phyloP scores from a whole-genome alignment of 1,284 basidiomycete genomes.

The Lignosus rhinocerotis region DNA sequence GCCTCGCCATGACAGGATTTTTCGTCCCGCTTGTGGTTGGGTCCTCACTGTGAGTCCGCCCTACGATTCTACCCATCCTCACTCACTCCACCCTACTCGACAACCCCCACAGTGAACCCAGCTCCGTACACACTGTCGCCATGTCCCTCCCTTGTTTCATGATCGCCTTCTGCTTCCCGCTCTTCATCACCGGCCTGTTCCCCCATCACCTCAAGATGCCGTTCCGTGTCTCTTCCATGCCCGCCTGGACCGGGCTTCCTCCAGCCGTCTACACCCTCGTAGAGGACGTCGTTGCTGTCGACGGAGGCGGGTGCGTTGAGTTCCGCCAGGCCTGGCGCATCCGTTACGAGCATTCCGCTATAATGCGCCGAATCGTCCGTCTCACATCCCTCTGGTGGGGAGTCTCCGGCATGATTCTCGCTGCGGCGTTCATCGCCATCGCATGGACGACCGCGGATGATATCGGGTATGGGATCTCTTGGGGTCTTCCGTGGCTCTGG shows the following conservation, averaged over 20 bases:
- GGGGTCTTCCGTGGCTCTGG: slow-evolving; percentile 36
- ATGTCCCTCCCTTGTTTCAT: slow-evolving; percentile 36
- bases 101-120: slow-evolving; percentile 17
- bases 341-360: slow-evolving; percentile 33
- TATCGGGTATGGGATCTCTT: slow-evolving; percentile 33
- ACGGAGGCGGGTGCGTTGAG: slow-evolving; percentile 35
- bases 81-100: neutral
- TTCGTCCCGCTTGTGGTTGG: slow-evolving; percentile 36
- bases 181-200: slow-evolving; percentile 33
- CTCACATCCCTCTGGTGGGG: slow-evolving; percentile 32
- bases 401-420: slow-evolving; percentile 26
- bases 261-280: slow-evolving; percentile 34
- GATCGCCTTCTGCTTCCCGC: slow-evolving; percentile 32
- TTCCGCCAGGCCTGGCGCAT: slow-evolving; percentile 37
- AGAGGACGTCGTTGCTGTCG: slow-evolving; percentile 36
- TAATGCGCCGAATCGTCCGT: slow-evolving; percentile 33
- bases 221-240: slow-evolving; percentile 36
- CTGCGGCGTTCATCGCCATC: slow-evolving; percentile 28
- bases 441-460: slow-evolving; percentile 31
- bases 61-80: no score
- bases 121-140: slow-evolving; percentile 29
- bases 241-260: slow-evolving; percentile 29
- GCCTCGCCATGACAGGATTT: slow-evolving; percentile 30
- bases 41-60: slow-evolving; percentile 32
- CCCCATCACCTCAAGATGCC: slow-evolving; percentile 32